Evolutionary conservation across 495 filamentous ascomycete genomes (phyloP).

Genomic region (Pyrenopolyporus hunteri): DNA sequence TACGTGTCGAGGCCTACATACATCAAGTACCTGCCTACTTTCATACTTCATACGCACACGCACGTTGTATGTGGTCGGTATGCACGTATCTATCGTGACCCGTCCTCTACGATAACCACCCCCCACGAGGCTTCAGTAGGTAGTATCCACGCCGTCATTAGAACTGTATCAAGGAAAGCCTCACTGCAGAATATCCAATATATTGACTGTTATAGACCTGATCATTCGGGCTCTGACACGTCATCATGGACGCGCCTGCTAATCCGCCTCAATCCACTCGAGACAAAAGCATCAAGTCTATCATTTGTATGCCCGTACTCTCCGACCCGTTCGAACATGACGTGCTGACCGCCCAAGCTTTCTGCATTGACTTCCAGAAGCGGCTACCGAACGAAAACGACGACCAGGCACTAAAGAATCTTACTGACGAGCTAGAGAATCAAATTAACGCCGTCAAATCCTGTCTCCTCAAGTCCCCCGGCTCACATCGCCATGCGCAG

Average conservation of each 20-base stretch:
- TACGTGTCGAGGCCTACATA: slow-evolving; percentile 17
- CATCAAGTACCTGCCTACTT: no score
- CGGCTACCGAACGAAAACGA: slow-evolving; percentile 21
- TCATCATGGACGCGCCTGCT: slow-evolving; percentile 19
- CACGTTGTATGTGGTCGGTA: no score
- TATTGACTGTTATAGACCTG: neutral
- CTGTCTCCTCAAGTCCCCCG: slow-evolving; percentile 22
- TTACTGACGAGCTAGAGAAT: slow-evolving; percentile 30
- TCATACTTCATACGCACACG: no score
- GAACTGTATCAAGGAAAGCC: slow-evolving; percentile 14
- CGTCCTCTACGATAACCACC: neutral
- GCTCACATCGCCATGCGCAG: slow-evolving; percentile 44
- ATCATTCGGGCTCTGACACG: neutral
- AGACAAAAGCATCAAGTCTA: slow-evolving; percentile 32
- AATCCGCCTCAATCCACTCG: slow-evolving; percentile 19
- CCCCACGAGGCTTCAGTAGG: slow-evolving; percentile 5
- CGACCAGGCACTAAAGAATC: slow-evolving; percentile 4
- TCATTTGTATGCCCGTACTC: slow-evolving; percentile 34
- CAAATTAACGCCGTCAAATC: slow-evolving; percentile 32
- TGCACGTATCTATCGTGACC: no score
- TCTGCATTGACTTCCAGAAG: slow-evolving; percentile 41
- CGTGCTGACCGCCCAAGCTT: slow-evolving; percentile 37
- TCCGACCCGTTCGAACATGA: neutral
- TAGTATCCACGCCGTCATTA: slow-evolving; percentile 1
- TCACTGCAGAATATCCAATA: slow-evolving; percentile 13